Conservation (phyloP, 1,284 basidiomycete species). For the Sporisorium scitamineum region DNA sequence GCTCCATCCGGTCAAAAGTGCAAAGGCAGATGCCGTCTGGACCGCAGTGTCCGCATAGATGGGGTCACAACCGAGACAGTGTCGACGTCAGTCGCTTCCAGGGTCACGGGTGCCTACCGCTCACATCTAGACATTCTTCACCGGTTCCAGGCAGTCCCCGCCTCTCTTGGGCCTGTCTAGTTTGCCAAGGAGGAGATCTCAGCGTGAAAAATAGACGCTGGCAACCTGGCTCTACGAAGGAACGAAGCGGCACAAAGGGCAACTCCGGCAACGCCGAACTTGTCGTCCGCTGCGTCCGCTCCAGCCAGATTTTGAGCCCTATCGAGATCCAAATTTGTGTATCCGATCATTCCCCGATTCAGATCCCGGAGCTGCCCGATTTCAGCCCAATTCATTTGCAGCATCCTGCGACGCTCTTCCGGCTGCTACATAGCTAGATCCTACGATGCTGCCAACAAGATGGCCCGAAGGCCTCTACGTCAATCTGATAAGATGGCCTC, state of each 20-base stretch:
- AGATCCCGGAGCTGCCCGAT: no score
- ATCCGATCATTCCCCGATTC: background rate
- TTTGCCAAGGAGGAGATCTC: background rate
- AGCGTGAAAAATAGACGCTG: conserved; percentile 6
- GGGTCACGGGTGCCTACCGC: conserved; percentile 9
- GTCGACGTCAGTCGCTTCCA: conserved; percentile 27
- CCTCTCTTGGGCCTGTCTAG: no score
- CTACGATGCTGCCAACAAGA: no score
- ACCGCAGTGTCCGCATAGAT: conserved; percentile 11
- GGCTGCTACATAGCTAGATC: background rate
- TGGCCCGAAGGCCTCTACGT: background rate
- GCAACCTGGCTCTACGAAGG: no score
- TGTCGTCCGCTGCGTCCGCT: background rate
- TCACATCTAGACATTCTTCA: background rate
- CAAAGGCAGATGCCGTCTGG: conserved; percentile 12
- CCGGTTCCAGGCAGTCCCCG: background rate
- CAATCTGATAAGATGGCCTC: conserved; percentile 4
- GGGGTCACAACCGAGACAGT: conserved; percentile 21
- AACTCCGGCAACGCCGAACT: conserved; percentile 15
- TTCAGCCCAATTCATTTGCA: no score
- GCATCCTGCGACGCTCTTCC: background rate
- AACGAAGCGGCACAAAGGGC: conserved; percentile 10
- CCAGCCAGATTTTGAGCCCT: background rate
- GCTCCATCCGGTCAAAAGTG: conserved; percentile 10
- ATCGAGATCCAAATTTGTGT: no score